These are phyloP conservation scores for Capniomyces stellatus DNA, from an alignment of 371 early-diverging fungal genomes.

Conservation along the genomic window DNA sequence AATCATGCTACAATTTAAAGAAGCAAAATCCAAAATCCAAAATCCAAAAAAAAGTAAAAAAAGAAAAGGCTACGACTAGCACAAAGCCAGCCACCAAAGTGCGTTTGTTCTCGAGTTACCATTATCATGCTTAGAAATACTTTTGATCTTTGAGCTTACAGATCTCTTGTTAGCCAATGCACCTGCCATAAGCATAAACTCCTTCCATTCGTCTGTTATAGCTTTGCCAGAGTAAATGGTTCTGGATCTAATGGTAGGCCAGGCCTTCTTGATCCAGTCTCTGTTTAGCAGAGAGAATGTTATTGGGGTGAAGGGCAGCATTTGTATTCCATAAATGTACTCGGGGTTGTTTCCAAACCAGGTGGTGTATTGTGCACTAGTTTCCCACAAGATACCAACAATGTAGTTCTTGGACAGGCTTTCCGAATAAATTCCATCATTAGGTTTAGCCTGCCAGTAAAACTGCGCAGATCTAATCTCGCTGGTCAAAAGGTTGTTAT, in stretches of 20 bases:
- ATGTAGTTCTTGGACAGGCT: slow-evolving; percentile 39
- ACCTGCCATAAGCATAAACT: slow-evolving; percentile 19
- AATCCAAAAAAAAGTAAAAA: background rate
- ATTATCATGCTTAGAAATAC: slow-evolving; percentile 13
- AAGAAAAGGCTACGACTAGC: slow-evolving; percentile 6
- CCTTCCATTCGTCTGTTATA: slow-evolving; percentile 16
- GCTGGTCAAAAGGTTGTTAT: slow-evolving; percentile 32
- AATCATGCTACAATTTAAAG: no score
- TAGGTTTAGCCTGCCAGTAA: slow-evolving; percentile 29
- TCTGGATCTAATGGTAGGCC: slow-evolving; percentile 11
- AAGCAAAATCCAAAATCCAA: no score
- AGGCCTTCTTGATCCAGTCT: slow-evolving; percentile 22
- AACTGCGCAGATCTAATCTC: slow-evolving; percentile 33
- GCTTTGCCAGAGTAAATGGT: background rate
- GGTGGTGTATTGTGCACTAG: slow-evolving; percentile 50
- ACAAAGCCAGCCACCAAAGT: slow-evolving; percentile 23
- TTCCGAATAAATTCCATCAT: slow-evolving; percentile 8
- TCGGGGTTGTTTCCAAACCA: slow-evolving; percentile 42
- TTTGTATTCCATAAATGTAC: slow-evolving; percentile 62
- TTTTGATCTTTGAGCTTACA: slow-evolving; percentile 6
- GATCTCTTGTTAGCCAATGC: slow-evolving; percentile 14
- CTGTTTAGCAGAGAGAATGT: slow-evolving; percentile 8
- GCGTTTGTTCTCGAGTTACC: slow-evolving; percentile 25
- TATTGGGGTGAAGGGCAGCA: slow-evolving; percentile 58
- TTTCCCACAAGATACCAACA: slow-evolving; percentile 49